A percentile compares a stretch with the other conserved stretches of the same genome.
Evolutionary conservation across 2,329 filamentous ascomycete genomes (phyloP).

Genomic region (Emergomyces pasteurianus): DNA sequence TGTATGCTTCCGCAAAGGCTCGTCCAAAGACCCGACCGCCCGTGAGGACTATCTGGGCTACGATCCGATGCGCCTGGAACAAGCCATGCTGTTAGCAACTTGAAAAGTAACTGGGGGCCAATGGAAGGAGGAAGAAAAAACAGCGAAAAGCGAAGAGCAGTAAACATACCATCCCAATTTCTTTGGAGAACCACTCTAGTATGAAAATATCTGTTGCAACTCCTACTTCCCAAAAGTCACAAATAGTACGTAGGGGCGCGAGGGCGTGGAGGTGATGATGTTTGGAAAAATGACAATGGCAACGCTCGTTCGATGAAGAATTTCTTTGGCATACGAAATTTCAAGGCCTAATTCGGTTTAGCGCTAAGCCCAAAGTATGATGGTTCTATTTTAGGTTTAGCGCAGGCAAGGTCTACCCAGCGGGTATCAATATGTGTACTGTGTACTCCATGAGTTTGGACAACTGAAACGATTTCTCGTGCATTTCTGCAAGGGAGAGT

Average conservation of each 20-base stretch:
- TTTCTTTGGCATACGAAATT: constrained; percentile 5
- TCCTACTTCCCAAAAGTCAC: not conserved
- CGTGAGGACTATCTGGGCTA: constrained; percentile 84
- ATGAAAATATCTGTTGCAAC: not conserved
- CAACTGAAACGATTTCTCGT: no score
- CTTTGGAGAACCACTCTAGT: not conserved
- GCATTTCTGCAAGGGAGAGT: not conserved
- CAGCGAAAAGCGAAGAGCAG: not conserved
- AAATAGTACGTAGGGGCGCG: not conserved
- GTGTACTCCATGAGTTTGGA: no score
- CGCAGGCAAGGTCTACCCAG: no score
- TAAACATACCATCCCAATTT: constrained; percentile 1
- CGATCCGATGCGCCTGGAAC: constrained; percentile 75
- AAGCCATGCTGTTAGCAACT: not conserved
- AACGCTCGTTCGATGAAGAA: not conserved
- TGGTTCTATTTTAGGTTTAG: constrained; percentile 1
- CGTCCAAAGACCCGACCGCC: constrained; percentile 85
- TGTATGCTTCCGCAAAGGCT: constrained; percentile 88
- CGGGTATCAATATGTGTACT: no score
- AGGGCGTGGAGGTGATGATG: not conserved
- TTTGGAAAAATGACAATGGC: not conserved
- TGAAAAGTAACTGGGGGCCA: not conserved
- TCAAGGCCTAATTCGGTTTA: constrained; percentile 7
- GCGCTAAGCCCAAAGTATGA: not conserved
- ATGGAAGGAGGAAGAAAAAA: not conserved